Evolutionary conservation across 1,139 yeast species (phyloP).

Genomic region (Nakaseomyces glabratus): DNA sequence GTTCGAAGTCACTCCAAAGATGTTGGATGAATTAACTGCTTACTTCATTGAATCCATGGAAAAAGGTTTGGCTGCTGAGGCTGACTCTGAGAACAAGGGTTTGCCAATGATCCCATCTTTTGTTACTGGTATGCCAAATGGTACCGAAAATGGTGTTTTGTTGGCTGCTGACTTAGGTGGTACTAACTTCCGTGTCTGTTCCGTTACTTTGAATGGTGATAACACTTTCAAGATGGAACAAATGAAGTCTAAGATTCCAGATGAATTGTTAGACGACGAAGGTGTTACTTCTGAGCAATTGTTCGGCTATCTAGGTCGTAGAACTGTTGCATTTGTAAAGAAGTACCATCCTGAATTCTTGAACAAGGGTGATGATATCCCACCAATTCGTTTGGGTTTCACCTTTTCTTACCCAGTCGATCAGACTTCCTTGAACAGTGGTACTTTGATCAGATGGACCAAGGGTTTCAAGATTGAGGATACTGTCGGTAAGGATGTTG

Average conservation of each 20-base stretch:
- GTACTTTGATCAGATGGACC: slow-evolving; percentile 87
- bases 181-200: slow-evolving; percentile 83
- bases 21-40: slow-evolving; percentile 49
- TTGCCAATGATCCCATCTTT: slow-evolving; percentile 87
- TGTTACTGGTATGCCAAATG: slow-evolving; percentile 73
- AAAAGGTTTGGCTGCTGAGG: slow-evolving; percentile 44
- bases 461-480: slow-evolving; percentile 85
- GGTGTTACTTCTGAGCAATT: slow-evolving; percentile 46
- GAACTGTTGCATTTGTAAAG: slow-evolving; percentile 51
- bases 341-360: slow-evolving; percentile 46
- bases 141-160: slow-evolving; percentile 66
- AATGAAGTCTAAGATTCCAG: slow-evolving; percentile 65
- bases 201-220: slow-evolving; percentile 70
- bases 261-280: slow-evolving; percentile 45
- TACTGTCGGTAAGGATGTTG: slow-evolving; percentile 77
- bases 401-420: slow-evolving; percentile 90
- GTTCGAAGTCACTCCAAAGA: slow-evolving; percentile 46
- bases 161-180: slow-evolving; percentile 86
- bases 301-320: slow-evolving; percentile 64
- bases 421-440: slow-evolving; percentile 70
- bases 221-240: slow-evolving; percentile 69
- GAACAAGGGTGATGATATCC: slow-evolving; percentile 11
- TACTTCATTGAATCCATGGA: slow-evolving; percentile 56
- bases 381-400: slow-evolving; percentile 68
- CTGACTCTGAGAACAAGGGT: slow-evolving; percentile 27